Percentiles rank a stretch among this genome's conserved stretches.
Evolutionary conservation across 306 rosid genomes (phyloP).

Genomic region (Crataegus laevigata): DNA sequence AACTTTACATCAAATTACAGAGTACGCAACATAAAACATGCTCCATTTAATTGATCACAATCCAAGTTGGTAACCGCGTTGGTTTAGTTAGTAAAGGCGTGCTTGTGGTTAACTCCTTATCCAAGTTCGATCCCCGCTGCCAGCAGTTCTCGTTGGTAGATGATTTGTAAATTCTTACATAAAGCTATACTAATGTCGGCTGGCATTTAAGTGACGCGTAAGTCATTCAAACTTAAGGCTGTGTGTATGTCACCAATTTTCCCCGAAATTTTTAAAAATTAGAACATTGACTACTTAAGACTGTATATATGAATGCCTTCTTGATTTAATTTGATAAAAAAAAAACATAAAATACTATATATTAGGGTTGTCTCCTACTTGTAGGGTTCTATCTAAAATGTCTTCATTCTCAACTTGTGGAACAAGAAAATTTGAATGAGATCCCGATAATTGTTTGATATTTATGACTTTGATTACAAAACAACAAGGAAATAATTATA

Average conservation of each 20-base stretch:
- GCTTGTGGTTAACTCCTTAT: too few relatives aligned
- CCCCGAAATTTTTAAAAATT: too few relatives aligned
- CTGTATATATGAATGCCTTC: background rate
- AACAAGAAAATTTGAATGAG: conserved; percentile 9
- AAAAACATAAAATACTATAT: background rate
- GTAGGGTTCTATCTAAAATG: conserved; percentile 9
- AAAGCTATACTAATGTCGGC: too few relatives aligned
- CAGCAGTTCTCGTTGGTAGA: too few relatives aligned
- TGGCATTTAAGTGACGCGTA: background rate
- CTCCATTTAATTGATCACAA: background rate
- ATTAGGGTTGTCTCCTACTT: conserved; percentile 2
- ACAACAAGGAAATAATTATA: conserved; percentile 9
- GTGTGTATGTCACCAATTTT: too few relatives aligned
- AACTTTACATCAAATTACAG: background rate
- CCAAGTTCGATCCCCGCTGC: too few relatives aligned
- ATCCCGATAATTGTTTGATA: background rate
- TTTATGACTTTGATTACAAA: conserved; percentile 12
- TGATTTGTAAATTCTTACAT: too few relatives aligned
- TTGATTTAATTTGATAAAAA: background rate
- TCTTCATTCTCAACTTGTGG: conserved; percentile 25
- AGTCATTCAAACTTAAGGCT: too few relatives aligned
- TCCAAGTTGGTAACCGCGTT: too few relatives aligned
- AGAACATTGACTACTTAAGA: background rate
- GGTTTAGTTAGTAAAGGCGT: too few relatives aligned
- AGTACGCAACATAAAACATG: background rate